A percentile compares a stretch with the other conserved stretches of the same genome.
phyloP scores from a whole-genome alignment of 1,284 basidiomycete genomes.

The Cryptococcus hybrid region DNA sequence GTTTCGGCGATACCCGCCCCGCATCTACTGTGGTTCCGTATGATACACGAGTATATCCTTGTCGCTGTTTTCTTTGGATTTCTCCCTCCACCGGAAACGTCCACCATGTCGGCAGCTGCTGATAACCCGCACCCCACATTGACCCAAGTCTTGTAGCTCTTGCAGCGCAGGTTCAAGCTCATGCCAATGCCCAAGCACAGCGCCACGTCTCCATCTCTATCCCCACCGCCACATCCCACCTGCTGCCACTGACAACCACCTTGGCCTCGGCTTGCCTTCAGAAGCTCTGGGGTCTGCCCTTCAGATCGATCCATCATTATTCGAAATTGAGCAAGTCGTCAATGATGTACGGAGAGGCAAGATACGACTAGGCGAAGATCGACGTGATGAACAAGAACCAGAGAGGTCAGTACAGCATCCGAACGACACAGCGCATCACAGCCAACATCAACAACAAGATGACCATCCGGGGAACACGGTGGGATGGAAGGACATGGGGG shows the following conservation, averaged over 20 bases:
- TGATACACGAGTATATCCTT: too few species aligned
- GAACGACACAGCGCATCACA: not conserved
- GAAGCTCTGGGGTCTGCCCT: not conserved
- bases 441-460: not conserved
- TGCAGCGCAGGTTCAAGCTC: constrained; percentile 15
- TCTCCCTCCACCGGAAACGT: constrained; percentile 13
- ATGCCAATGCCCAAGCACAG: constrained; percentile 5
- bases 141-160: constrained; percentile 13
- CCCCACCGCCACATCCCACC: not conserved
- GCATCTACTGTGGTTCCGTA: too few species aligned
- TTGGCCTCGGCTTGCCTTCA: not conserved
- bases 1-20: too few species aligned
- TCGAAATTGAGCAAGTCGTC: constrained; percentile 37
- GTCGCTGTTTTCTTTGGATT: not conserved
- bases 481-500: not conserved
- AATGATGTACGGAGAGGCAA: constrained; percentile 32
- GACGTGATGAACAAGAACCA: not conserved
- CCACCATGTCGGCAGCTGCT: constrained; percentile 5
- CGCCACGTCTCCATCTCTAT: not conserved
- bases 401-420: not conserved
- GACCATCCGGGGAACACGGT: not conserved
- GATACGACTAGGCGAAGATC: constrained; percentile 12
- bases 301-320: constrained; percentile 34
- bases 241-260: not conserved
- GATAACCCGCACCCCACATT: not conserved